phyloP scores from a whole-genome alignment of 306 rosid genomes.

The Delonix regia region DNA sequence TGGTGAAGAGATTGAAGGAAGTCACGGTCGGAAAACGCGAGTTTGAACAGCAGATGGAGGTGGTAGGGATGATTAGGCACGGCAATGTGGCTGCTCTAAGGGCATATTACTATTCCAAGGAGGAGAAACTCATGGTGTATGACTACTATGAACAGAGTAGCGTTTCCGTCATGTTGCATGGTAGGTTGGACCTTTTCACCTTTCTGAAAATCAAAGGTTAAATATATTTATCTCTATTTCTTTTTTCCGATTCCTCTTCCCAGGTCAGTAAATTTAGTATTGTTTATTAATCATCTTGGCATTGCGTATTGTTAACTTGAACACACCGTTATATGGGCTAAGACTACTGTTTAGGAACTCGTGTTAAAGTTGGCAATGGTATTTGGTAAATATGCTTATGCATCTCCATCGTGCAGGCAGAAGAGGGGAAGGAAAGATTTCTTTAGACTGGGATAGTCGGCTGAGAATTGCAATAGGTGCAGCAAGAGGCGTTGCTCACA shows the following conservation, averaged over 20 bases:
- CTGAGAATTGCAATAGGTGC: constrained; percentile 71
- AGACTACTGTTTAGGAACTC: neutral
- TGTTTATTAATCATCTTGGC: neutral
- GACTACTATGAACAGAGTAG: constrained; percentile 80
- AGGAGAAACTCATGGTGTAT: constrained; percentile 86
- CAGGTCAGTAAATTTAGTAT: neutral
- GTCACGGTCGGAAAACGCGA: constrained; percentile 72
- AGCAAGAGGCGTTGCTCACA: constrained; percentile 83
- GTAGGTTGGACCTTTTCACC: constrained; percentile 45
- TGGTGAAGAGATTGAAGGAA: constrained; percentile 87
- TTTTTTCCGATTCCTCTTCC: neutral
- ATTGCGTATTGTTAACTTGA: neutral
- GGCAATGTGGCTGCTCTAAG: constrained; percentile 72
- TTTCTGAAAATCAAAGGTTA: neutral
- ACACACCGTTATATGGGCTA: neutral
- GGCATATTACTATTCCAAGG: constrained; percentile 91
- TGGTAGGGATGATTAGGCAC: constrained; percentile 69
- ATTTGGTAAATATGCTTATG: constrained; percentile 19
- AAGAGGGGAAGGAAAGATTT: constrained; percentile 62
- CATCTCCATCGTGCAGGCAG: constrained; percentile 50
- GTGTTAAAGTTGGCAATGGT: no score
- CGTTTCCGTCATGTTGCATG: constrained; percentile 73
- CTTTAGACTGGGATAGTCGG: constrained; percentile 73
- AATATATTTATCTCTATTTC: neutral
- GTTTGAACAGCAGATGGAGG: constrained; percentile 85